These are phyloP conservation scores for Microsporum canis DNA, from an alignment of 2,329 filamentous ascomycete genomes.

Conservation along the genomic window DNA sequence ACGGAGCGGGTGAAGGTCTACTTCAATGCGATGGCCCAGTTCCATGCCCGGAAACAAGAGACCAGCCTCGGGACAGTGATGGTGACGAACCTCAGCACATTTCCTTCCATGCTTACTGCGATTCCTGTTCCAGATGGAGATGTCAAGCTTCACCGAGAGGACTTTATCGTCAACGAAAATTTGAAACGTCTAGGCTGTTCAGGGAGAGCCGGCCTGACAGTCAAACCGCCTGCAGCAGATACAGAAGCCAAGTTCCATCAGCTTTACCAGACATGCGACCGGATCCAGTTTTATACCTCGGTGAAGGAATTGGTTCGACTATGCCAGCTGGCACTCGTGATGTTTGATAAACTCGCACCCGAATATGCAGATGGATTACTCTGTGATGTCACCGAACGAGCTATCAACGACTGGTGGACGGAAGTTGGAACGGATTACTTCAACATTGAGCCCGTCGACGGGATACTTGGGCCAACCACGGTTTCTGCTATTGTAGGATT, in stretches of 20 bases:
- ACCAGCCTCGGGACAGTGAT: slow-evolving; percentile 75
- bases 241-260: slow-evolving; percentile 87
- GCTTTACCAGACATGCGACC: slow-evolving; percentile 76
- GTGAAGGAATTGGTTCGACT: slow-evolving; percentile 83
- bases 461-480: slow-evolving; percentile 82
- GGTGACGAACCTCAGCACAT: slow-evolving; percentile 86
- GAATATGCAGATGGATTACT: slow-evolving; percentile 86
- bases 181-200: slow-evolving; percentile 87
- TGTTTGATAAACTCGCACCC: slow-evolving; percentile 78
- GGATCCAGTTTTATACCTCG: slow-evolving; percentile 62
- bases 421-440: slow-evolving; percentile 87
- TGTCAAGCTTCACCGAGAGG: slow-evolving; percentile 62
- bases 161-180: slow-evolving; percentile 90
- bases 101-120: slow-evolving; percentile 85
- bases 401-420: slow-evolving; percentile 91
- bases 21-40: slow-evolving; percentile 74
- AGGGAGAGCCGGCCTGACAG: slow-evolving; percentile 71
- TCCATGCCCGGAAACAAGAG: slow-evolving; percentile 71
- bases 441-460: slow-evolving; percentile 84
- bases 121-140: slow-evolving; percentile 83
- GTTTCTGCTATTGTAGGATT: slow-evolving; percentile 79
- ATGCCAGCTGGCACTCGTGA: slow-evolving; percentile 75
- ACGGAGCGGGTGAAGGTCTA: slow-evolving; percentile 68
- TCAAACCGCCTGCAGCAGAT: slow-evolving; percentile 65
- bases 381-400: slow-evolving; percentile 84